Percentiles rank a stretch among this genome's conserved stretches.
Conservation (phyloP, 441 rosid species). For the Arabidopsis hybrid region DNA sequence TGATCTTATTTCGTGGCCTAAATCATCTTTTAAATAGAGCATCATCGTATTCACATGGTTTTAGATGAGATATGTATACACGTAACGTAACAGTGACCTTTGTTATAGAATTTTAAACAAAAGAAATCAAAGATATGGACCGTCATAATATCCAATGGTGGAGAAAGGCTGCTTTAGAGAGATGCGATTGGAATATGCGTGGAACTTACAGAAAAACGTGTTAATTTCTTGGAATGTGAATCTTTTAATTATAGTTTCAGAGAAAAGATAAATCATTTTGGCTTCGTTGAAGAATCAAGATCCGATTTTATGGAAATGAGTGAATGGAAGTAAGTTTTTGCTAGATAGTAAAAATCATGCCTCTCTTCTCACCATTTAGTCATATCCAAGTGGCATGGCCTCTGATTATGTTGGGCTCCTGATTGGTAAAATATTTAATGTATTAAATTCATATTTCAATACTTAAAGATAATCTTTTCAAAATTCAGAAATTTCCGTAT, state of each 20-base stretch:
- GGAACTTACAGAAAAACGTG: constrained; percentile 26
- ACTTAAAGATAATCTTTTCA: neutral
- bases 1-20: constrained; percentile 20
- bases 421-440: neutral
- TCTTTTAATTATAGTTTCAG: neutral
- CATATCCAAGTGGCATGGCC: constrained; percentile 5
- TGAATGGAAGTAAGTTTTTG: neutral
- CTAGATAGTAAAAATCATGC: neutral
- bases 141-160: constrained; percentile 35
- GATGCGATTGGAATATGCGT: constrained; percentile 33
- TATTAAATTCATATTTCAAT: neutral
- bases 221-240: constrained; percentile 27
- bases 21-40: constrained; percentile 6
- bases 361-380: constrained; percentile 14
- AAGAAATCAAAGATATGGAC: constrained; percentile 5
- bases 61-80: neutral
- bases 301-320: neutral
- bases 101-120: neutral
- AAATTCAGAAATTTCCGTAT: constrained; percentile 2
- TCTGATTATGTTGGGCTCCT: neutral
- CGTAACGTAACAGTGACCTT: constrained; percentile 25
- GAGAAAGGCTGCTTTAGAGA: constrained; percentile 32
- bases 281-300: neutral
- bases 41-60: constrained; percentile 34
- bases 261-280: neutral